Conservation (phyloP, 441 rosid species). For the Melastoma candidum region DNA sequence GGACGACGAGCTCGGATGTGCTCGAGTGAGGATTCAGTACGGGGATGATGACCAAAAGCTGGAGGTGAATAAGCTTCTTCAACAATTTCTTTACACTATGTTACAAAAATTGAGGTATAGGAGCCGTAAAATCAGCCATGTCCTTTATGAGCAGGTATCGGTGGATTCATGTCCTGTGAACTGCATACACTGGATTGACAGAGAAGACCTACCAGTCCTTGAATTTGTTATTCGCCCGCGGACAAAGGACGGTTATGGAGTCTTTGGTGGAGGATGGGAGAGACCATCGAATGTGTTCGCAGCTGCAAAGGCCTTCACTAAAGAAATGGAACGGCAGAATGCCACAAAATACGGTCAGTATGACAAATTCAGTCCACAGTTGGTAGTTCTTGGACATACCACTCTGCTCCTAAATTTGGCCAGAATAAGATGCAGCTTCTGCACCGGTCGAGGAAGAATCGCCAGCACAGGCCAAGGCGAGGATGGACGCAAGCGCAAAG, state of each 20-base stretch:
- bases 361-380: not conserved
- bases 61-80: conserved; percentile 22
- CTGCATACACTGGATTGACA: conserved; percentile 53
- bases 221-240: conserved; percentile 45
- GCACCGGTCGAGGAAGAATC: conserved; percentile 35
- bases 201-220: conserved; percentile 39
- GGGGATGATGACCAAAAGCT: conserved; percentile 40
- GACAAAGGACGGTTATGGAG: conserved; percentile 25
- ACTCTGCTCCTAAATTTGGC: not conserved
- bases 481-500: conserved; percentile 28
- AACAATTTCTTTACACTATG: not conserved
- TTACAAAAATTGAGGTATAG: no score
- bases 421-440: conserved; percentile 6
- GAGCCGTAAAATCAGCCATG: not conserved
- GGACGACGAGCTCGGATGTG: conserved; percentile 42
- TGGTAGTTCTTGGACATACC: not conserved
- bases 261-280: conserved; percentile 18
- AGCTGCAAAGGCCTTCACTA: conserved; percentile 40
- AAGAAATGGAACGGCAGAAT: conserved; percentile 28
- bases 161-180: conserved; percentile 61
- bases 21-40: conserved; percentile 43
- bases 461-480: conserved; percentile 48
- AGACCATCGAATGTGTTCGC: conserved; percentile 41
- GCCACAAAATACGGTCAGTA: not conserved
- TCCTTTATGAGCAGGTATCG: conserved; percentile 25